Percentiles rank a stretch among this genome's conserved stretches.
Evolutionary conservation across 2,329 filamentous ascomycete genomes (phyloP).

Genomic region (Exserohilum rostratum): DNA sequence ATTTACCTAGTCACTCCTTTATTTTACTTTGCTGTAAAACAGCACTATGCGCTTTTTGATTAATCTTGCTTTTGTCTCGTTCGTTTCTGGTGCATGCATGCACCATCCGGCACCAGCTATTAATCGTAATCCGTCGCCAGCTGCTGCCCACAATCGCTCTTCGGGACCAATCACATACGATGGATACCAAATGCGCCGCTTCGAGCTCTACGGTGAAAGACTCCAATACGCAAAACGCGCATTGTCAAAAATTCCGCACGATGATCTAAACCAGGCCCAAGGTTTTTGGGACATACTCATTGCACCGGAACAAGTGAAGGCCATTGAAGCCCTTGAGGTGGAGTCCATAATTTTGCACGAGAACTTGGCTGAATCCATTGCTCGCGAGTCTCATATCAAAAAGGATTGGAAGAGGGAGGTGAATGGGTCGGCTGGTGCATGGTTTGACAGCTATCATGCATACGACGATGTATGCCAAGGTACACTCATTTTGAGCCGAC

Average conservation of each 20-base stretch:
- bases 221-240: constrained; percentile 42
- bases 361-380: constrained; percentile 54
- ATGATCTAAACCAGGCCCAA: constrained; percentile 45
- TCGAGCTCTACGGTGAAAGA: constrained; percentile 42
- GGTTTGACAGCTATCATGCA: constrained; percentile 43
- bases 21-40: neutral
- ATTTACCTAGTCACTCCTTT: too few relatives aligned
- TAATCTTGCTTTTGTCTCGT: constrained; percentile 20
- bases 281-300: constrained; percentile 53
- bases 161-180: too few relatives aligned
- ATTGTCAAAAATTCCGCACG: constrained; percentile 45
- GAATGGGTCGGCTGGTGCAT: constrained; percentile 23
- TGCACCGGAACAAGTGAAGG: constrained; percentile 45
- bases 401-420: constrained; percentile 39
- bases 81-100: constrained; percentile 12
- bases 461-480: constrained; percentile 32
- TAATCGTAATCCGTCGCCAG: constrained; percentile 30
- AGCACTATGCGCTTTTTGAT: constrained; percentile 24
- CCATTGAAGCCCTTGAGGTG: constrained; percentile 49
- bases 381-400: constrained; percentile 52
- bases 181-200: constrained; percentile 51
- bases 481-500: neutral
- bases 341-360: constrained; percentile 50
- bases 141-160: too few relatives aligned
- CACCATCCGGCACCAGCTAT: too few relatives aligned